Base-by-base conservation (phyloP, 169 alveolate species). In the Plasmodium blacklocki region DNA sequence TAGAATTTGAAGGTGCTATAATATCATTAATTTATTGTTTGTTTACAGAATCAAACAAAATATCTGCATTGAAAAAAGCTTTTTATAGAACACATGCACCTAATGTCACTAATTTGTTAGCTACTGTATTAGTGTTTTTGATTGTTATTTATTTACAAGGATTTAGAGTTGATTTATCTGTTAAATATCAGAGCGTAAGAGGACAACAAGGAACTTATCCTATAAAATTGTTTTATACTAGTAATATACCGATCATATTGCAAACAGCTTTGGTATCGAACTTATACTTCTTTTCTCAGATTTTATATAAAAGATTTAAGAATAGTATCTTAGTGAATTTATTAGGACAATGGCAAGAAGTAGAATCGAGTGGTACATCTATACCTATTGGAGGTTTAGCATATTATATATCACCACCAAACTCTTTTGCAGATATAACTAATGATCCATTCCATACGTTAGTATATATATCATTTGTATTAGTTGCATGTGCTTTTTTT, bases 381-480 rank as follows among this genome's bases (percentile, higher is more conserved):
- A 97, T 99, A 71, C 99, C 99, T 0, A 98, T 98, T 32, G 99
- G 99, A 18, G 99, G 99, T 73, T 95, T 99, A 70, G 99, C 99
- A 14, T 99, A 99, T 93, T 98, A 98, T 96, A 97, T 99, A 62
- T 96, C 99, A 15, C 99, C 99, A 32, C 99, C 99, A n/a, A 95
- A 94, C 78, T 97, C 98, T 66, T 95, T 97, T 54, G 89, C 94
- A 59, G 99, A 97, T 64, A 95, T 97, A 18, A 95, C 97, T 43
- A 97, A 96, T 56, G 99, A 98, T 76, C 99, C 99, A 11, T 89
- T 99, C 78, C 99, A 98, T 89, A 97, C 99, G 8, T 88, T 98
- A 88, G 94, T 98, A 68, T 99, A 99, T 94, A 97, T 98, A 66
- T 95, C 99, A 14, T 98, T 99, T 95, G 99, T 98, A 54, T 92